Base-by-base conservation (phyloP, 495 filamentous ascomycete genomes). In the Lindgomyces ingoldianus region DNA sequence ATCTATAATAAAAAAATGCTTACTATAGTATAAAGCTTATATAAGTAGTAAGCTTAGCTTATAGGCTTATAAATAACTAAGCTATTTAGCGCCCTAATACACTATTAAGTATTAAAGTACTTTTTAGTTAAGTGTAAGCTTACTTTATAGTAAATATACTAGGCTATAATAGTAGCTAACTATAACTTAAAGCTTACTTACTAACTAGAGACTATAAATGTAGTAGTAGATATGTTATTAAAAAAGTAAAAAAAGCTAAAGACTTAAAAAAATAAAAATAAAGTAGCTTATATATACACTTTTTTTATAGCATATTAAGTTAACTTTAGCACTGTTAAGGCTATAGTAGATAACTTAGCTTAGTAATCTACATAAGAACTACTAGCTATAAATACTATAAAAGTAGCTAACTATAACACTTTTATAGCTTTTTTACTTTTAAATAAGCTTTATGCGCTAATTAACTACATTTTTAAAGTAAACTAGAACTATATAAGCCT, bases 1-100 rank as follows among this genome's bases (percentile, higher is more conserved):
- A 75, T 74, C 26, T 58, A 73, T 64, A 64, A 74, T 59, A 77
- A 78, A 59, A 74, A 78, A 67, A 65, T 79, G 22, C 69, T 79
- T 25, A 69, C 68, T 11, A 74, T 79, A 24, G 65, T 79, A 18
- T 22, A 49, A 24, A 69, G 57, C 47, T 61, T 79, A 25, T 42
- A 72, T 24, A 56, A 76, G 47, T 79, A 65, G 75, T 46, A 69
- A 24, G 2, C 59, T 14, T 66, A 78, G 41, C 30, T 57, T 19
- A 57, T 57, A 57, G 30, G 36, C 10, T 57, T 75, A 0, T 33
- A 64, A 36, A 54, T 58, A 51, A 56, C 62, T 26, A 19, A 53
- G 53, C 54, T 4, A 36, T 74, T 74, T 52, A 62, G 1, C 48
- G 45, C 74, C 16, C 44, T 72, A 8, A 75, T 67, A 3, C 72